Base-by-base conservation (phyloP, 768 basidiomycete species). In the Lactarius tabidus region DNA sequence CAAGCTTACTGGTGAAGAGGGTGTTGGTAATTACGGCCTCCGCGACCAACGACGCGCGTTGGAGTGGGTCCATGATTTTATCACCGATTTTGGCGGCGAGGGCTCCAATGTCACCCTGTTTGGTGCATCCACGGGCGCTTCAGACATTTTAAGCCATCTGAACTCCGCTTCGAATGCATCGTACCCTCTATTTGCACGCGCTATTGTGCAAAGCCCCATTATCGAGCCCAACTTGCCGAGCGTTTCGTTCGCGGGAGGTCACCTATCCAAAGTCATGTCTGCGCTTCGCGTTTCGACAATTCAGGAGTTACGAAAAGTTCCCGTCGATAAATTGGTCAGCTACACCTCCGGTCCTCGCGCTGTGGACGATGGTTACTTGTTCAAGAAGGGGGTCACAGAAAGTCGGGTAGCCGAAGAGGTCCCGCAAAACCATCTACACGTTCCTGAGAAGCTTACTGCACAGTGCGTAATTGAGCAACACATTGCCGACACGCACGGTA, bases 1-100 rank as follows among this genome's bases (percentile, higher is more conserved):
- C 76, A 78, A 77, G 60, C 74, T 75, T 29, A 82, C 80, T 20
- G 87, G 87, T 29, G 87, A 90, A 45, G 80, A 84, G 61, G 90
- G 90, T 20, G 84, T 85, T 20, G 90, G 90, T 12, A 92, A 92
- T 75, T 92, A 89, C 70, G 90, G 73, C 62, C 73, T 77, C n/a
- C 72, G 74, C 29, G 76, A 77, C 60, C 76, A 80, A 63, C 72
- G 77, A 18, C 70, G 75, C 28, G 82, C 81, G 2, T 67, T 85
- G 45, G 76, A 82, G 64, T 85, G 84, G 84, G 78, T 84, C 0
- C 79, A 83, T 64, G 74, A 77, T 62, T 81, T 82, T 70, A 82
- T 84, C 56, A 70, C 71, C n/a, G 74, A 76, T 1, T 85, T 84
- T 66, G 84, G 84, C 6, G 84, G 84, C 55, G 78, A 85, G 67